Percentiles rank a stretch among this genome's conserved stretches.
These are phyloP conservation scores for Hawksworthiomyces lignivorus DNA, from an alignment of 2,329 filamentous ascomycete genomes.

Conservation along the genomic window DNA sequence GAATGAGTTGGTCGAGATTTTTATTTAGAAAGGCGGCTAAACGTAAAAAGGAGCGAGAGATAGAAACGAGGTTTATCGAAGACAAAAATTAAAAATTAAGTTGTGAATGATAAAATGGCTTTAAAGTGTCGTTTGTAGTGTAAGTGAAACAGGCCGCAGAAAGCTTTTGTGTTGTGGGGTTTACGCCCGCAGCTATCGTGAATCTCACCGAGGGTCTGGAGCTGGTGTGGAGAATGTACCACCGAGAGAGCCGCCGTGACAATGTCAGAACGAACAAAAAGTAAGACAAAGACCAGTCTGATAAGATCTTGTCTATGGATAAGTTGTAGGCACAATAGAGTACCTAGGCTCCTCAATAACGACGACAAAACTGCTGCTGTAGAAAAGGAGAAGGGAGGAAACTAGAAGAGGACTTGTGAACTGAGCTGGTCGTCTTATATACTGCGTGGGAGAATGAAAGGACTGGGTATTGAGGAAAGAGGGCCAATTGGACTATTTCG, in stretches of 20 bases:
- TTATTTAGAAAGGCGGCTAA: background rate
- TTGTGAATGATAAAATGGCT: no score
- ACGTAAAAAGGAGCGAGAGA: background rate
- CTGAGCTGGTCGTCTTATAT: background rate
- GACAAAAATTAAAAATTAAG: background rate
- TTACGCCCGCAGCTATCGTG: constrained; percentile 9
- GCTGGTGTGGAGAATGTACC: constrained; percentile 12
- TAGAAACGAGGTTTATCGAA: background rate
- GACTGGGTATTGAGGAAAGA: background rate
- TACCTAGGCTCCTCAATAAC: constrained; percentile 28
- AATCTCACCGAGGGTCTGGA: constrained; percentile 7
- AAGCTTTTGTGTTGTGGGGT: background rate
- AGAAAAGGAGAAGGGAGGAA: constrained; percentile 4
- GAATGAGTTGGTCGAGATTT: background rate
- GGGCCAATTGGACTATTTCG: constrained; percentile 6
- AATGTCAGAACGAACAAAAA: background rate
- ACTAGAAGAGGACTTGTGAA: background rate
- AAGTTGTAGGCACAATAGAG: constrained; percentile 22
- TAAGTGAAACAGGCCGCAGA: background rate
- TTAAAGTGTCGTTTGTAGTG: background rate
- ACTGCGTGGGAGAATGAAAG: background rate
- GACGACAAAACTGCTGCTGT: constrained; percentile 24
- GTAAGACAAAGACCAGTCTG: no score
- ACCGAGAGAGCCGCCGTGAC: background rate
- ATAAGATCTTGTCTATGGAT: no score